phyloP scores from a whole-genome alignment of 1,139 yeast species.

The Sugiyamaella castrensis region DNA sequence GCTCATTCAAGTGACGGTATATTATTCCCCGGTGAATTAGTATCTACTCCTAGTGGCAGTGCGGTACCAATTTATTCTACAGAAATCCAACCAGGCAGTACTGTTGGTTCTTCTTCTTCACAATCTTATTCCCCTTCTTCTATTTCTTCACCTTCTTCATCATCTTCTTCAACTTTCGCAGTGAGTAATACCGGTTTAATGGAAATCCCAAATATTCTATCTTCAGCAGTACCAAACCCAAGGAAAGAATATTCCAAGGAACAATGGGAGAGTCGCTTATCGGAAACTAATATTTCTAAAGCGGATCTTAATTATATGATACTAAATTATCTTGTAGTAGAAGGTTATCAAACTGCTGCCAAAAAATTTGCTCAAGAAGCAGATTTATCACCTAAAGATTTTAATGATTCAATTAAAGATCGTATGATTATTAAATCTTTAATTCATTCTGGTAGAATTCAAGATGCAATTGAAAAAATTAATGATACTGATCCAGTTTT shows the following conservation, averaged over 20 bases:
- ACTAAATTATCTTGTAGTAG: constrained; percentile 40
- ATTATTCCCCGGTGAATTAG: too few species aligned
- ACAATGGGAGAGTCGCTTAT: constrained; percentile 31
- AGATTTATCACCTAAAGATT: constrained; percentile 11
- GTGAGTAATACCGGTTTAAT: not conserved
- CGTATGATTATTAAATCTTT: constrained; percentile 36
- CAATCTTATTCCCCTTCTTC: not conserved
- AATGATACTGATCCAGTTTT: constrained; percentile 41
- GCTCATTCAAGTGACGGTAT: too few species aligned
- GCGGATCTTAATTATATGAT: constrained; percentile 36
- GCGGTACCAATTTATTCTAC: too few species aligned
- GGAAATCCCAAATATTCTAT: constrained; percentile 9
- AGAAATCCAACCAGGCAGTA: too few species aligned
- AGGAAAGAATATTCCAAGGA: constrained; percentile 23
- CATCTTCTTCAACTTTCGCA: not conserved
- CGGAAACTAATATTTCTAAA: constrained; percentile 27
- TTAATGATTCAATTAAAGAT: constrained; percentile 27
- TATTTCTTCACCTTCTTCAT: not conserved
- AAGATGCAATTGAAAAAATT: constrained; percentile 39
- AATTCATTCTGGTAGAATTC: constrained; percentile 37
- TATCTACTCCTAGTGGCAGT: too few species aligned
- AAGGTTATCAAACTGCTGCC: constrained; percentile 42
- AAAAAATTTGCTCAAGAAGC: constrained; percentile 40
- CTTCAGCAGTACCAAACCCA: not conserved
- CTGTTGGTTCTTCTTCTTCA: too few species aligned